A percentile compares a stretch with the other conserved stretches of the same genome.
Evolutionary conservation across 345 rosid species (phyloP).

Genomic region (Pistacia vera): DNA sequence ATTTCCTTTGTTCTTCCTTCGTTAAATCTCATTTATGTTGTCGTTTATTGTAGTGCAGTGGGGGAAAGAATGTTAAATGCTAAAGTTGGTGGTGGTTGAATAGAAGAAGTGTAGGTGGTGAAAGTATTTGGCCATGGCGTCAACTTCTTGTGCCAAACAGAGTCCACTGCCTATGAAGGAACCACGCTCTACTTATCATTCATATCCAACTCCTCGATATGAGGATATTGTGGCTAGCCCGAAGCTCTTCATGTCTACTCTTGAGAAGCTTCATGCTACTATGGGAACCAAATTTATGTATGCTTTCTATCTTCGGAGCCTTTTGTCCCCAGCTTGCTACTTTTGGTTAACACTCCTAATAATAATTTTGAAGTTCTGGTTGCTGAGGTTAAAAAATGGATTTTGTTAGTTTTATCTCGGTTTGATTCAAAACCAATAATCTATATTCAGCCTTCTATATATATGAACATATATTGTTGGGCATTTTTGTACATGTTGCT

Average conservation of each 20-base stretch:
- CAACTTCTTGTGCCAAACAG: constrained; percentile 77
- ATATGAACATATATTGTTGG: neutral
- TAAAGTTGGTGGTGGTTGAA: constrained; percentile 25
- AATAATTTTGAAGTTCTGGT: no score
- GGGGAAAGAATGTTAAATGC: neutral
- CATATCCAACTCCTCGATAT: constrained; percentile 67
- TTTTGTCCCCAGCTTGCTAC: constrained; percentile 1
- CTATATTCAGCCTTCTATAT: neutral
- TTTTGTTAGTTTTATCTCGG: neutral
- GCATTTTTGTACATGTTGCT: neutral
- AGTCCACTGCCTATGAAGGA: constrained; percentile 52
- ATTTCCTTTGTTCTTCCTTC: neutral
- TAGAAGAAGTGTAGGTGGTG: constrained; percentile 25
- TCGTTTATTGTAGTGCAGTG: constrained; percentile 8
- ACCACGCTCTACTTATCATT: constrained; percentile 31
- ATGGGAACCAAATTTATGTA: constrained; percentile 96
- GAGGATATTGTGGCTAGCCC: constrained; percentile 63
- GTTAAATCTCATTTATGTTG: constrained; percentile 6
- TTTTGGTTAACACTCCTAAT: neutral
- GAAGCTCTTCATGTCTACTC: constrained; percentile 64
- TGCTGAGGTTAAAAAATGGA: neutral
- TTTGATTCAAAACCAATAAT: neutral
- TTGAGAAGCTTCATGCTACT: constrained; percentile 76
- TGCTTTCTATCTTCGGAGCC: constrained; percentile 22
- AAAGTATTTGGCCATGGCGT: constrained; percentile 64